Conservation (phyloP, 805 yeast genomes). For the Metschnikowia drakensbergensis region DNA sequence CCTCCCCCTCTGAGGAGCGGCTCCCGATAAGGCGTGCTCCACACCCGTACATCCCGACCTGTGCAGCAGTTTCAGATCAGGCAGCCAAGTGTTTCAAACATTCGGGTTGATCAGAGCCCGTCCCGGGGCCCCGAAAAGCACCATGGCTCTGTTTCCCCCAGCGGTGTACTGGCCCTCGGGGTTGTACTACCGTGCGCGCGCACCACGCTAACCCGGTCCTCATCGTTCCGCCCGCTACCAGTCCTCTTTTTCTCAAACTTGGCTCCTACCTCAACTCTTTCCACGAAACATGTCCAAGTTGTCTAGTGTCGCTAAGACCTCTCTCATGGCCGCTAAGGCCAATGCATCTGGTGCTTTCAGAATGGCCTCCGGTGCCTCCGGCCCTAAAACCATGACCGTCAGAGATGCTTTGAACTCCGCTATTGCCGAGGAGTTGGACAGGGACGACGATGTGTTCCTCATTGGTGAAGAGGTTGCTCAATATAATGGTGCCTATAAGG, state of each 20-base stretch:
- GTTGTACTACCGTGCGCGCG: constrained; percentile 20
- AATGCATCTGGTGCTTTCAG: constrained; percentile 26
- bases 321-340: constrained; percentile 35
- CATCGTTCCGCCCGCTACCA: constrained; percentile 17
- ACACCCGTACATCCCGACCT: not conserved
- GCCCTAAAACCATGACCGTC: constrained; percentile 70
- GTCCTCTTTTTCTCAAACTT: constrained; percentile 7
- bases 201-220: constrained; percentile 17
- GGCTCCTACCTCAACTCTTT: not conserved
- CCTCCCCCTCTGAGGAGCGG: too few relatives aligned
- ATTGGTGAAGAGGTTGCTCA: constrained; percentile 99
- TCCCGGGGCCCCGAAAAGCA: too few relatives aligned
- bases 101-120: not conserved
- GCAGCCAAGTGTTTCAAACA: not conserved
- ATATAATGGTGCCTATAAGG: constrained; percentile 98
- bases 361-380: constrained; percentile 47
- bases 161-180: constrained; percentile 12
- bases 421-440: constrained; percentile 94
- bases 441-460: constrained; percentile 88
- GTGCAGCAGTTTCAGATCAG: not conserved
- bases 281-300: constrained; percentile 23
- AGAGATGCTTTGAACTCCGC: constrained; percentile 96
- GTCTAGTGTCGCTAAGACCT: constrained; percentile 42
- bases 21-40: not conserved
- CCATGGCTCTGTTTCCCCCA: not conserved